Base-by-base conservation (phyloP, 495 filamentous ascomycete genomes). In the Jackrogersella minutella region DNA sequence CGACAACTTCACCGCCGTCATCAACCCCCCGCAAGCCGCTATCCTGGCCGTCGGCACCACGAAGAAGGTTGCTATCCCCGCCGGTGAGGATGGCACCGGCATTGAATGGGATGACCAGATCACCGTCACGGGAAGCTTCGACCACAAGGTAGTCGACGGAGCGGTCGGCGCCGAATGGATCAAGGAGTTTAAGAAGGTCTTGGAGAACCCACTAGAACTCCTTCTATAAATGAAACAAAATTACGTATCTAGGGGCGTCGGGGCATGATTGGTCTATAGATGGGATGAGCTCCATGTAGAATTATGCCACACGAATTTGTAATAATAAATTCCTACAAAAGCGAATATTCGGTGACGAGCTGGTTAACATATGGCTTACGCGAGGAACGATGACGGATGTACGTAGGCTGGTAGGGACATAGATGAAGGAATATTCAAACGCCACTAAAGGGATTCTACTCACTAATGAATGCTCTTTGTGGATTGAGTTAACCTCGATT, bases 71-170 rank as follows among this genome's bases (percentile, higher is more conserved):
- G 91, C 96, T 28, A 84, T 97, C 28, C 93, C 92, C 14, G 87
- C 87, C 50, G 91, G 89, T 34, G 91, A 92, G 76, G 93, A 96
- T 52, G 93, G 92, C 30, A 88, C 86, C 40, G 77, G 81, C 14
- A 84, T 97, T 44, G 92, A 92, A 80, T 99, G 92, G 92, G 96
- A 97, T 68, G 94, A 98, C 69, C 93, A 98, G 87, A 97, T 98
- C 61, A 84, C 92, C 36, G 88, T 97, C 26, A 97, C 93, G 7
- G 93, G 81, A 59, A 94, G 90, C 85, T 99, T 99, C 77, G 96
- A 99, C 81, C 96, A 99, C 86, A 94, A 93, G 83, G 93, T 97
- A 39, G 78, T 87, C 4, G 84, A 87, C 62, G 95, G 95, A 56
- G 96, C 95, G 37, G 94, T 98, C 46, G 96, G 95, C 75, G 96